A percentile compares a stretch with the other conserved stretches of the same genome.
Conservation (phyloP, 2,329 filamentous ascomycete genomes). For the Xylariaceae sp. region DNA sequence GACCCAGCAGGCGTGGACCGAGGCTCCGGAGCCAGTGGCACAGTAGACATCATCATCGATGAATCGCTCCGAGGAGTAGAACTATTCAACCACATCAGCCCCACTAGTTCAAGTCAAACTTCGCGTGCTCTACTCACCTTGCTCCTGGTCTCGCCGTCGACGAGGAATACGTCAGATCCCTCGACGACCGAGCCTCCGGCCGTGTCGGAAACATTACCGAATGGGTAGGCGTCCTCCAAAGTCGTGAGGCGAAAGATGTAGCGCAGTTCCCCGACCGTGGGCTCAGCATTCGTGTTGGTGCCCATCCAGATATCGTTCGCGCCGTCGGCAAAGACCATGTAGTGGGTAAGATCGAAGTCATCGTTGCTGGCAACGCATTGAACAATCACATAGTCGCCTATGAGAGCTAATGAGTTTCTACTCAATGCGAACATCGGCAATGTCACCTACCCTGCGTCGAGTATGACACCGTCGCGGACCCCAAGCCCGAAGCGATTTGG, state of each 20-base stretch:
- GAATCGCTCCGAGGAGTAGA: constrained; percentile 53
- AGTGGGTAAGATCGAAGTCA: constrained; percentile 39
- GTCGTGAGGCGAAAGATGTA: constrained; percentile 35
- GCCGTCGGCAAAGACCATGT: constrained; percentile 42
- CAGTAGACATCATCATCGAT: constrained; percentile 54
- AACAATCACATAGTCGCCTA: constrained; percentile 43
- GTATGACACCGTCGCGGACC: constrained; percentile 38
- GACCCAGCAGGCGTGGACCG: constrained; percentile 22
- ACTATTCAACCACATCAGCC: no score
- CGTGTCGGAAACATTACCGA: constrained; percentile 39
- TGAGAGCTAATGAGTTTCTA: no score
- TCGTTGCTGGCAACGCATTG: constrained; percentile 42
- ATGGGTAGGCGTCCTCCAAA: constrained; percentile 32
- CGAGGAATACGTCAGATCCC: constrained; percentile 38
- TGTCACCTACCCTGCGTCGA: constrained; percentile 19
- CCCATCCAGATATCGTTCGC: constrained; percentile 43
- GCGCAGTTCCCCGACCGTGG: constrained; percentile 41
- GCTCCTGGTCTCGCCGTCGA: constrained; percentile 47
- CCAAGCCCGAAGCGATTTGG: constrained; percentile 47
- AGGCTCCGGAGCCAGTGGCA: constrained; percentile 23
- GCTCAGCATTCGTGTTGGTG: constrained; percentile 42
- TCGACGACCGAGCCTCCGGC: constrained; percentile 39
- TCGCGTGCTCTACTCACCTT: constrained; percentile 35
- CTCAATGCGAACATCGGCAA: no score
- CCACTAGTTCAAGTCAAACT: no score